Percentiles rank a stretch among this genome's conserved stretches.
phyloP scores from a whole-genome alignment of 169 alveolate genomes.

The Theileria sp. region DNA sequence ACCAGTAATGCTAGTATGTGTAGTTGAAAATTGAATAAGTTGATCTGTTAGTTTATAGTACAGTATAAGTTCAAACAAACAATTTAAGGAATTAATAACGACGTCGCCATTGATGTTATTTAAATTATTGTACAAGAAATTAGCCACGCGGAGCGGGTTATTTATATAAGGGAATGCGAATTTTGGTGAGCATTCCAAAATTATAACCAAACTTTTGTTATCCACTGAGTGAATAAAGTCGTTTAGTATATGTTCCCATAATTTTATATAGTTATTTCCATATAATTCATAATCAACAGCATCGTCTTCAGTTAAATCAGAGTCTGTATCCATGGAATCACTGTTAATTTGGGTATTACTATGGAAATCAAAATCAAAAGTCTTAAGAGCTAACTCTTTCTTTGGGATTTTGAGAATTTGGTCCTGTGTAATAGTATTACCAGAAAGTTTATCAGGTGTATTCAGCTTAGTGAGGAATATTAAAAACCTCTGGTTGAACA shows the following conservation, averaged over 20 bases:
- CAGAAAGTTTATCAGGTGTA: not conserved
- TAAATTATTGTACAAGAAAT: conserved; percentile 30
- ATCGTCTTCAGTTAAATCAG: not conserved
- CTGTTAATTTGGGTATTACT: not conserved
- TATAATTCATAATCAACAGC: not conserved
- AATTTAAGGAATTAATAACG: conserved; percentile 37
- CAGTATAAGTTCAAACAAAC: conserved; percentile 45
- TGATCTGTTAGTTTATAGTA: conserved; percentile 43
- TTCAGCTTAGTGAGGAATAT: conserved; percentile 14
- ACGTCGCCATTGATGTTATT: conserved; percentile 4
- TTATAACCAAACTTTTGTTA: not conserved
- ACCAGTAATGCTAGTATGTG: not conserved
- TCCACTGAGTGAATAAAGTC: conserved; percentile 10
- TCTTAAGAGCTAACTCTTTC: conserved; percentile 8
- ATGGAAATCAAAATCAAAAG: not conserved
- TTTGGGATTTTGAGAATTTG: conserved; percentile 7
- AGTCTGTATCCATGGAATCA: not conserved
- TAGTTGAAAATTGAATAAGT: not conserved
- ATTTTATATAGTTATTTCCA: conserved; percentile 16
- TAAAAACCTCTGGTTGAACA: not conserved
- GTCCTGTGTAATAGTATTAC: not conserved
- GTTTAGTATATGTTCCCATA: conserved; percentile 46
- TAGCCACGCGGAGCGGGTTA: conserved; percentile 34
- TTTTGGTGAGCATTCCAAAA: conserved; percentile 45
- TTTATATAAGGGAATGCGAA: conserved; percentile 38